phyloP scores from a whole-genome alignment of 1,284 basidiomycete species.

The Boletellus sp. region DNA sequence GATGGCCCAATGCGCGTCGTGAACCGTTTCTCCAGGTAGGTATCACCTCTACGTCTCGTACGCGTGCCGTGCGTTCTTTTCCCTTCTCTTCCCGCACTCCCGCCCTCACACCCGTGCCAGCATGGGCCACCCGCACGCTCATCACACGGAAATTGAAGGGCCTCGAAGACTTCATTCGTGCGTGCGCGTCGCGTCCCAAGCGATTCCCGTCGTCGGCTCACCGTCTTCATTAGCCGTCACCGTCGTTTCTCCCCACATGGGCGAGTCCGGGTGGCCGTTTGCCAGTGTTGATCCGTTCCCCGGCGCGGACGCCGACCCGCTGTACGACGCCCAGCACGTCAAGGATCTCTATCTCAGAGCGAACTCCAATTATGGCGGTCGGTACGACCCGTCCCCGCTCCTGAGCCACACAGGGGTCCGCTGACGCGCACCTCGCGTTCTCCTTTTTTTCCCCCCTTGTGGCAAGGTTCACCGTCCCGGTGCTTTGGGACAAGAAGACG shows the following conservation, averaged over 20 bases:
- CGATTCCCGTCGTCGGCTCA: neutral
- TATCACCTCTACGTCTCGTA: constrained; percentile 89
- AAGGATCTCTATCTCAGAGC: constrained; percentile 85
- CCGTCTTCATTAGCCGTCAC: constrained; percentile 51
- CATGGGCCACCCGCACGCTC: constrained; percentile 92
- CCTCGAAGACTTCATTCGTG: constrained; percentile 80
- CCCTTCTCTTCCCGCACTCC: neutral
- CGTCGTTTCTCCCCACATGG: constrained; percentile 85
- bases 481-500: constrained; percentile 91
- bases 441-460: no score
- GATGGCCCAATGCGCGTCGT: neutral
- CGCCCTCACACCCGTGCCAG: constrained; percentile 32
- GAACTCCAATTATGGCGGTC: constrained; percentile 65
- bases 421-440: no score
- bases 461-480: constrained; percentile 81
- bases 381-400: constrained; percentile 36
- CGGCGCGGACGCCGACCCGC: constrained; percentile 67
- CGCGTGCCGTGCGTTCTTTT: constrained; percentile 62
- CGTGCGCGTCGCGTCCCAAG: constrained; percentile 26
- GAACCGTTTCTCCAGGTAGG: constrained; percentile 48
- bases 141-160: constrained; percentile 92
- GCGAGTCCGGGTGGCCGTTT: constrained; percentile 86
- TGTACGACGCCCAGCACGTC: constrained; percentile 67
- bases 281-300: constrained; percentile 67
- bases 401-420: no score